Evolutionary conservation across 768 basidiomycete genomes (phyloP), one percentile per base, ranked within the genome.

Genomic region (Pisolithus marmoratus): DNA sequence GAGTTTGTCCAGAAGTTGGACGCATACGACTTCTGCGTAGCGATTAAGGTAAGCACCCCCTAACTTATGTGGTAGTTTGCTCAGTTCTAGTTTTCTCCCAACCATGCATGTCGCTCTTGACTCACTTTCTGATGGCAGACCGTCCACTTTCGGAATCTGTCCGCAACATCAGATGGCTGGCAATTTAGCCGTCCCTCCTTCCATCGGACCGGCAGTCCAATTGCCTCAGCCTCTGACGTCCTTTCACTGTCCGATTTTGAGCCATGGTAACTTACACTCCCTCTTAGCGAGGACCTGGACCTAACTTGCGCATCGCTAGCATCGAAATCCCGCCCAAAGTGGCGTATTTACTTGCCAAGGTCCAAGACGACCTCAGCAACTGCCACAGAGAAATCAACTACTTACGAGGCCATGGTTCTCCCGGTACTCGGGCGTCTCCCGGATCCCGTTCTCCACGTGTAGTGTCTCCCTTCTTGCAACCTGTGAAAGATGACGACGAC

Each of bases 111-210:
- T 14, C 2, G 17, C 17, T 4, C 8, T 37, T 37, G 24, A 1
- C 8, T 34, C 41, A 20, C 29, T 24, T 22, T n/a, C n/a, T 12
- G 8, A 41, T n/a, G 17, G 27, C 24, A 51, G 50, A 51, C 37
- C 11, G 19, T 46, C 26, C 34, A 8, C 7, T 46, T 27, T 26
- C 20, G 34, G 15, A 8, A 38, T 11, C 40, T 20, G 3, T 51
- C 50, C 1, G 24, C 38, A n/a, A 46, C 50, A 31, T 46, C 45
- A 27, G 50, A 51, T n/a, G 50, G 44, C n/a, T 51, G 50, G 50
- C 45, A 46, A 36, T 51, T 51, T 20, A 27, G 37, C 24, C 50
- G 44, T 24, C 45, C 44, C 5, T 36, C 9, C 3, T 51, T 51
- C 20, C 34, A 4, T 20, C 34, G 44, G 23, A 27, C 26, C 6